Evolutionary conservation across 2,329 filamentous ascomycete species (phyloP), one percentile per base, ranked within the genome.

Genomic region (Drechmeria coniospora): DNA sequence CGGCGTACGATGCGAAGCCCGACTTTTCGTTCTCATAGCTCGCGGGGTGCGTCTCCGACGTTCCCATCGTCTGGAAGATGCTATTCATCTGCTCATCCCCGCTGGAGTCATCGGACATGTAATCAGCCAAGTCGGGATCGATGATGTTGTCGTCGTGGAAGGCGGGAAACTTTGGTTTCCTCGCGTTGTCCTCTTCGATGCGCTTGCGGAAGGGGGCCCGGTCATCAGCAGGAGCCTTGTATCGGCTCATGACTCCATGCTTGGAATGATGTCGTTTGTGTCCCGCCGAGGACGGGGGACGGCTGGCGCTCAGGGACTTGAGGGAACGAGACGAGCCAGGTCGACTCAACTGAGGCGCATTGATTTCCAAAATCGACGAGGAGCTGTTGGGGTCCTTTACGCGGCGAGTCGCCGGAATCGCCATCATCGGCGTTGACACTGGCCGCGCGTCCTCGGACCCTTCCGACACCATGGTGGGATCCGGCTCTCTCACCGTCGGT

Each of bases 111-210:
- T 98, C 90, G 6, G 90, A 98, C 64, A 98, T 79, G 53, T 92
- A 98, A 19, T 83, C 80, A 5, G 86, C 87, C 29, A 98, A 61
- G 44, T 98, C 90, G 1, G 90, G 90, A 47, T 98, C 90, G 40
- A 98, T 95, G 40, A 98, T 93, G 46, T 90, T 95, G 57, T 98
- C 90, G 45, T 90, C 84, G 49, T 98, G 90, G 42, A 98, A 95
- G n/a, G 84, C 84, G 11, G 86, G 78, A 20, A 93, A 65, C 23
- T 74, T 72, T 6, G 71, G 59, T 36, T 74, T 77, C 36, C 67
- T 72, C 4, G 64, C 58, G 26, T 65, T 56, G 32, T 84, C 77
- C 28, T 92, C 72, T 8, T 61, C 73, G 12, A 65, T 59, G 8
- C 74, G 65, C 32, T 78, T 79, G 30, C 84, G 82, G 39, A 95